Percentiles rank a stretch among this genome's conserved stretches.
Evolutionary conservation across 2,329 filamentous ascomycete species (phyloP).

Genomic region (Hypoxylon sp.): DNA sequence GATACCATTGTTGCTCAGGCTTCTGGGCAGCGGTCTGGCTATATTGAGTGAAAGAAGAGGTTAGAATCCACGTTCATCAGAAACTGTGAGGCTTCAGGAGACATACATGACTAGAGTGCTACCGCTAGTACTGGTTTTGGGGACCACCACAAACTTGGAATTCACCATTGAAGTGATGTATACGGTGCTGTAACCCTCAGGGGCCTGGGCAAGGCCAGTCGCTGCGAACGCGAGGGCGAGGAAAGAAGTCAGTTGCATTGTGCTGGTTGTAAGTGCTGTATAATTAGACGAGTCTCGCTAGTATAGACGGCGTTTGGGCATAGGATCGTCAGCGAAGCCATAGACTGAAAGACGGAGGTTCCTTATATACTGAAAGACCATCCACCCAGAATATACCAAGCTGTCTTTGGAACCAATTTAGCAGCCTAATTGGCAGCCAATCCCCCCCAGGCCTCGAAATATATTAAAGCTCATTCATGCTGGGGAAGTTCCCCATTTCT

Average conservation of each 20-base stretch:
- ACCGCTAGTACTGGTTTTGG: conserved; percentile 52
- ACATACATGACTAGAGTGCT: conserved; percentile 57
- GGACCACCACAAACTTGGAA: conserved; percentile 59
- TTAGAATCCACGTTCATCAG: background rate
- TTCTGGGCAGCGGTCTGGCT: conserved; percentile 55
- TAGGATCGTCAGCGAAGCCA: conserved; percentile 19
- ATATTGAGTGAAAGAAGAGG: conserved; percentile 4
- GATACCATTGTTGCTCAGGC: conserved; percentile 60
- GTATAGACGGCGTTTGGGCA: conserved; percentile 3
- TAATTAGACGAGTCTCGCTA: conserved; percentile 17
- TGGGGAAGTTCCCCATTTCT: conserved; percentile 34
- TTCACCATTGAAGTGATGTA: conserved; percentile 59
- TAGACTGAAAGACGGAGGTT: conserved; percentile 20
- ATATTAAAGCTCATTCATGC: conserved; percentile 44
- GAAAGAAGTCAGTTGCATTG: conserved; percentile 51
- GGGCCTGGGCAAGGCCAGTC: conserved; percentile 55
- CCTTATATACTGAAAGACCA: conserved; percentile 34
- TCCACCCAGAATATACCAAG: conserved; percentile 9
- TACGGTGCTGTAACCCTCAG: conserved; percentile 58
- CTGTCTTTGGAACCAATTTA: conserved; percentile 45
- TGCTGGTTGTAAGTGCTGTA: conserved; percentile 27
- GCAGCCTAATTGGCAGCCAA: conserved; percentile 49
- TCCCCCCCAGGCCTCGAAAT: conserved; percentile 38
- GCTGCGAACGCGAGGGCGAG: conserved; percentile 55
- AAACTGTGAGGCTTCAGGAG: background rate